Percentiles rank a stretch among this genome's conserved stretches.
phyloP scores from a whole-genome alignment of 1,284 basidiomycete genomes.

The Ustilago hordei region DNA sequence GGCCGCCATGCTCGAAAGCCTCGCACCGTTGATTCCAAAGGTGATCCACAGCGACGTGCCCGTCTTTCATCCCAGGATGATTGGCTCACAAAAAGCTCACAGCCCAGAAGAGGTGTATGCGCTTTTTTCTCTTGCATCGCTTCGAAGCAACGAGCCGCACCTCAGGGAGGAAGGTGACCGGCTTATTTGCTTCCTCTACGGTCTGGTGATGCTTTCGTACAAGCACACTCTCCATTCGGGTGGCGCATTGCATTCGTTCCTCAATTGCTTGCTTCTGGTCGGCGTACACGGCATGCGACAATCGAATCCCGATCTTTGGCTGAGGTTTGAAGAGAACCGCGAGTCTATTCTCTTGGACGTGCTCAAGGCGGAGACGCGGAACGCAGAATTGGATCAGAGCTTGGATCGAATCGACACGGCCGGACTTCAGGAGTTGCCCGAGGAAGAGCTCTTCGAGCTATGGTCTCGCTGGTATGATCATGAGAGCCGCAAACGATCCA shows the following conservation, averaged over 20 bases:
- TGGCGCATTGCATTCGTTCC: constrained; percentile 21
- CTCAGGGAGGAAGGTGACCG: constrained; percentile 29
- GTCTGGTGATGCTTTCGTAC: constrained; percentile 38
- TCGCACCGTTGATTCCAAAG: constrained; percentile 23
- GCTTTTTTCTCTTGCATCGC: constrained; percentile 29
- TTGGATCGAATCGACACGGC: constrained; percentile 30
- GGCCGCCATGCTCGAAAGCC: constrained; percentile 23
- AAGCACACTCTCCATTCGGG: constrained; percentile 36
- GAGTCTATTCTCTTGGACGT: constrained; percentile 35
- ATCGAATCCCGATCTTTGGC: constrained; percentile 31
- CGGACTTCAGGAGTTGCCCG: constrained; percentile 4
- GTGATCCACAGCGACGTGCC: constrained; percentile 22
- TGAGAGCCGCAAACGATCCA: constrained; percentile 38
- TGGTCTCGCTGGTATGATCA: constrained; percentile 41
- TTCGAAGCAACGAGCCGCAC: constrained; percentile 15
- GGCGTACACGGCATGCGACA: constrained; percentile 31
- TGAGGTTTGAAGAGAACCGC: constrained; percentile 24
- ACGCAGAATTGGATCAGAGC: constrained; percentile 5
- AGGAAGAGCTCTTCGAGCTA: constrained; percentile 22
- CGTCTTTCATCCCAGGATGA: constrained; percentile 38
- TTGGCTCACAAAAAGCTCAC: constrained; percentile 29
- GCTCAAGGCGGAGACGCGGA: constrained; percentile 20
- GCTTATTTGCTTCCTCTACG: constrained; percentile 33
- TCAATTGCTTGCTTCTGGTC: constrained; percentile 38
- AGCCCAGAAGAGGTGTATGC: constrained; percentile 34